A percentile compares a stretch with the other conserved stretches of the same genome.
Conservation (phyloP, 2,329 filamentous ascomycete genomes). For the Xenosphaeropsis pyriputrescens region DNA sequence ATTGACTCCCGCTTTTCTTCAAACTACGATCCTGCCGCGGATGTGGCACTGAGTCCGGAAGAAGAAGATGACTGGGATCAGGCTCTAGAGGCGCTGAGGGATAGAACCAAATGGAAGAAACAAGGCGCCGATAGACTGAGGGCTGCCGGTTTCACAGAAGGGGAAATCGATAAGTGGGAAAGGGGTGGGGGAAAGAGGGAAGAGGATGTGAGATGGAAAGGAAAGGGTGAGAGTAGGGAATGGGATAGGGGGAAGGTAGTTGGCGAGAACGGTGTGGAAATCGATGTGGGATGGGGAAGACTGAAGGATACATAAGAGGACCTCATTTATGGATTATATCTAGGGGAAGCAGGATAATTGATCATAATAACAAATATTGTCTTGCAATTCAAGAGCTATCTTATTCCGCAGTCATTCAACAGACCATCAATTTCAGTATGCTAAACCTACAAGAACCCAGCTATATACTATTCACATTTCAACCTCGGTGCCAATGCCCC, state of each 20-base stretch:
- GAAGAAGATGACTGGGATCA: constrained; percentile 61
- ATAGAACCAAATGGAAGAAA: constrained; percentile 65
- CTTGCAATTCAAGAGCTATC: too few relatives aligned
- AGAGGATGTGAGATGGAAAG: constrained; percentile 59
- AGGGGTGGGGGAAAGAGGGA: constrained; percentile 43
- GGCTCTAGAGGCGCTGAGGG: constrained; percentile 61
- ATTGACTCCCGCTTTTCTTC: constrained; percentile 73
- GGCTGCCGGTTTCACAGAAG: constrained; percentile 64
- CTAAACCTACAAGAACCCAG: too few relatives aligned
- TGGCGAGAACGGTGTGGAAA: constrained; percentile 35
- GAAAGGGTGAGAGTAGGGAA: constrained; percentile 30
- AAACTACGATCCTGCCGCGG: constrained; percentile 40
- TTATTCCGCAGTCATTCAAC: too few relatives aligned
- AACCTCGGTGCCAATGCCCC: too few relatives aligned
- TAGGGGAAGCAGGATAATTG: too few relatives aligned
- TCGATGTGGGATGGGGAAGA: constrained; percentile 11
- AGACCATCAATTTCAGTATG: too few relatives aligned
- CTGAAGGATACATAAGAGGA: constrained; percentile 6
- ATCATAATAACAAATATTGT: too few relatives aligned
- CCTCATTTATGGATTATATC: too few relatives aligned
- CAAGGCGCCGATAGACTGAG: constrained; percentile 63
- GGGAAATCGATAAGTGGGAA: constrained; percentile 60
- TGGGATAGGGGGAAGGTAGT: constrained; percentile 53
- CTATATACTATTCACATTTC: too few relatives aligned
- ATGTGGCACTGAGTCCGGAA: constrained; percentile 35